Base-by-base conservation (phyloP, 805 yeast species). In the Dipodascopsis uninucleata region DNA sequence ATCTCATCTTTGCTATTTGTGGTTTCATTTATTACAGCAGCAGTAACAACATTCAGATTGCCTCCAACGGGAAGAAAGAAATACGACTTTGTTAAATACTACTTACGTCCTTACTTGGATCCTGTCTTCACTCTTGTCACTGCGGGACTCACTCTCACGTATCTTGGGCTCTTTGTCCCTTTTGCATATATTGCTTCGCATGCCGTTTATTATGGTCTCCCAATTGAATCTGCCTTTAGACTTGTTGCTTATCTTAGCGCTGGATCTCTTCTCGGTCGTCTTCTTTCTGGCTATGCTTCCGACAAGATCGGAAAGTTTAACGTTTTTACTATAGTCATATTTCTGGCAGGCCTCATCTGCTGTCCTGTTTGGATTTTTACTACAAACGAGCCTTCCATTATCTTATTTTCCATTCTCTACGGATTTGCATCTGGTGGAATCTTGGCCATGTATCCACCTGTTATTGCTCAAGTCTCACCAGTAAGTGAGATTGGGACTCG, bases 251-350 rank as follows among this genome's bases (percentile, higher is more conserved):
- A 65, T 18, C 31, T 63, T 21, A 67, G 64, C 31, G 67, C 67
- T 2, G 67, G 62, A 2, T 61, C 79, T 38, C 59, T 70, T 1
- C 55, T 76, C 18, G 83, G 83, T 4, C 64, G 84, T 31, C 66
- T 78, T 2, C 39, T 65, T 3, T 71, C 79, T 34, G 79, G 78
- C 1, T 54, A 62, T 31, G 17, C 69, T 6, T 78, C 76, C 17
- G 81, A 75, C 56, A 56, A 52, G 5, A 43, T 68, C 24, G 83
- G 83, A 1, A 64, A 78, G 24, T 55, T 68, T 42, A 77, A 76
- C 31, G 59, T 62, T 4, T 45, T 66, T 40, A 44, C 66, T 10
- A 67, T 70, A 1, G 57, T 58, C 31, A 49, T 60, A 5, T 5
- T 58, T n/a, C 17, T 59, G 18, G 43, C 68, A 4, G 60, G 64